Conservation (phyloP, 306 rosid genomes). For the Trifolium repens region DNA sequence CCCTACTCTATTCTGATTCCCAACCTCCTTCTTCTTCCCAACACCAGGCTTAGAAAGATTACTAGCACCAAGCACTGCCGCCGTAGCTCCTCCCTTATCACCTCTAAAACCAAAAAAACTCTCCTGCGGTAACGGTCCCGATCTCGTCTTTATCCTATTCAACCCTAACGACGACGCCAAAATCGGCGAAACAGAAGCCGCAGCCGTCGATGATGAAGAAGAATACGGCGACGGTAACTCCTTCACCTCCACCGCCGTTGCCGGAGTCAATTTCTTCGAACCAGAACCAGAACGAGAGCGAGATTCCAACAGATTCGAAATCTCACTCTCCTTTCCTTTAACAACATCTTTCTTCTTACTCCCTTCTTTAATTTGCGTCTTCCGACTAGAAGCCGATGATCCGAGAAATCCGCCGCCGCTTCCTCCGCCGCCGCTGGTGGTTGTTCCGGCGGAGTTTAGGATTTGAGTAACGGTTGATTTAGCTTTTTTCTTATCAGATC, state of each 20-base stretch:
- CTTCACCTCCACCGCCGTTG: constrained; percentile 44
- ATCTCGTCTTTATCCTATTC: constrained; percentile 94
- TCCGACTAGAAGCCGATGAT: constrained; percentile 34
- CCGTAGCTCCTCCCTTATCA: constrained; percentile 55
- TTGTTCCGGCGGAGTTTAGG: constrained; percentile 8
- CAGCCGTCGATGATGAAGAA: neutral
- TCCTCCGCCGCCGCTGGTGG: neutral
- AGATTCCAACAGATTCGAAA: constrained; percentile 19
- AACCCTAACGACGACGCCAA: constrained; percentile 86
- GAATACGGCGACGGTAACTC: constrained; percentile 45
- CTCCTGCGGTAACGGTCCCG: constrained; percentile 99
- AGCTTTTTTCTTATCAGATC: constrained; percentile 89
- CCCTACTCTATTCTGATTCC: constrained; percentile 50
- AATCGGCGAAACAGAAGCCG: constrained; percentile 85
- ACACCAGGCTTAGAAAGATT: constrained; percentile 64
- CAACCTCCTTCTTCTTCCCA: constrained; percentile 64
- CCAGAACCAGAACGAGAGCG: constrained; percentile 35
- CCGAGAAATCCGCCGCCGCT: neutral
- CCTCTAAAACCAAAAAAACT: constrained; percentile 84
- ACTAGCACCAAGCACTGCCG: constrained; percentile 57
- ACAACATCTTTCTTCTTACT: constrained; percentile 59
- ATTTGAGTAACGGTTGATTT: constrained; percentile 61
- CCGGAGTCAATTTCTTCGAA: constrained; percentile 46
- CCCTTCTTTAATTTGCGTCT: constrained; percentile 53
- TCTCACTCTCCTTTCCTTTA: constrained; percentile 53